Base-by-base conservation (phyloP, 345 rosid species). In the Orychophragmus violaceus region DNA sequence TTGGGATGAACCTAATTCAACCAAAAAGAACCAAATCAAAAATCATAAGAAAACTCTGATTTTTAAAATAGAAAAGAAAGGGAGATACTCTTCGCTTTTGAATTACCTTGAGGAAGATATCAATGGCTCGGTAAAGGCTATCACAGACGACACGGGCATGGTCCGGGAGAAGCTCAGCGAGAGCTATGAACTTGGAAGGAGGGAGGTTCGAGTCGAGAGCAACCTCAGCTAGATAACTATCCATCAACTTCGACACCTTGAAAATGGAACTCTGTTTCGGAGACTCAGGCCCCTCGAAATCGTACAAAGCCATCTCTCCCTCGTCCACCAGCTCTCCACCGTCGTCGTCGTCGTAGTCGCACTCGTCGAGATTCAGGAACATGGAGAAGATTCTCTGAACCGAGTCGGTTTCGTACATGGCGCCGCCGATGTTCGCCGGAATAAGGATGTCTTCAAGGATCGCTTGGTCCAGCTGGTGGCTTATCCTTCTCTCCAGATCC, bases 221-320 rank as follows among this genome's bases (percentile, higher is more conserved):
- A 56, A 92, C 85, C 79, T 92, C 98, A 8, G 98, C 85, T 0
- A 89, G 87, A 78, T 67, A 92, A 55, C 78, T 86, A 65, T 92
- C 98, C 59, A 92, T 57, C 62, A 89, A 71, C 70, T 92, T 92
- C 32, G 98, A 92, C 11, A 92, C 95, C 73, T 89, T 89, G 21
- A 92, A 78, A 70, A 92, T 87, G 41, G 98, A 85, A 68, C 96
- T 89, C 68, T 92, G 98, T 72, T 89, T 89, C 7, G 96, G 96
- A 53, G 98, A 92, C 64, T 91, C 90, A 13, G 92, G 86, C 45
- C 89, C 86, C 50, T 89, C 98, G 13, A 87, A 89, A 81, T 83
- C 93, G 68, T 89, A 89, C 36, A 82, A 80, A 2, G 59, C 59
- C 96, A 87, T 84, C 59, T 85, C 92, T 8, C 70, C 79, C 62